Percentiles rank a stretch among this genome's conserved stretches.
Evolutionary conservation across 805 yeast genomes (phyloP).

Genomic region (Yamadazyma sp.): DNA sequence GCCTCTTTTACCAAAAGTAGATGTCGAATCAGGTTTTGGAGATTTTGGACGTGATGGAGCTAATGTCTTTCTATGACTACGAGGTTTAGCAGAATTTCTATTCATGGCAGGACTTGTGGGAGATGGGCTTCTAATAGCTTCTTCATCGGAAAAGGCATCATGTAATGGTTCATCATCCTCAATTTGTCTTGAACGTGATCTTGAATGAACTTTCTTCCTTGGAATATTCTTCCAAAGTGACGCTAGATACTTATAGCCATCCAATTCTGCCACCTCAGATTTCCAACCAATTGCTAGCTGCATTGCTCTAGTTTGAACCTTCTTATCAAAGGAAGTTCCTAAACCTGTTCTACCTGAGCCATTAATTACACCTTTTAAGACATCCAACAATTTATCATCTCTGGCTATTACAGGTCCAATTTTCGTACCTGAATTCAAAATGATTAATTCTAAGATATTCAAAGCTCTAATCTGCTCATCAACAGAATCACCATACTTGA

Average conservation of each 20-base stretch:
- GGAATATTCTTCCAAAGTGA: slow-evolving; percentile 46
- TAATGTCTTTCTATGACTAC: neutral
- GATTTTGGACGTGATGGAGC: slow-evolving; percentile 27
- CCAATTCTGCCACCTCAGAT: slow-evolving; percentile 47
- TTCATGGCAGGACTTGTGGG: slow-evolving; percentile 14
- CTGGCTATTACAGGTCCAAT: slow-evolving; percentile 49
- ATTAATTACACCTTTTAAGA: slow-evolving; percentile 50
- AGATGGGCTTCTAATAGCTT: slow-evolving; percentile 11
- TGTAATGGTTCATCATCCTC: slow-evolving; percentile 1
- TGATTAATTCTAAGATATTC: slow-evolving; percentile 34
- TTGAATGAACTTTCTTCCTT: slow-evolving; percentile 12
- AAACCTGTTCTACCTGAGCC: slow-evolving; percentile 34
- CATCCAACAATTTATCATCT: slow-evolving; percentile 66
- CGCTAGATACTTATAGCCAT: slow-evolving; percentile 49
- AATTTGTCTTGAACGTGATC: slow-evolving; percentile 4
- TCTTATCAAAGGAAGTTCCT: slow-evolving; percentile 33
- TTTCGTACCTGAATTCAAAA: slow-evolving; percentile 42
- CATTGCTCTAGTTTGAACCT: slow-evolving; percentile 47
- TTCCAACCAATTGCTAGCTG: slow-evolving; percentile 67
- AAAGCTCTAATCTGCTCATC: slow-evolving; percentile 68
- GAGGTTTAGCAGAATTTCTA: neutral
- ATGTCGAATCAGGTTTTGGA: slow-evolving; percentile 18
- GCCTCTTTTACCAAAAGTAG: slow-evolving; percentile 11
- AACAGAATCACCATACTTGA: slow-evolving; percentile 72
- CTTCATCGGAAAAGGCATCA: slow-evolving; percentile 10